Evolutionary conservation across 2,329 filamentous ascomycete genomes (phyloP).

Genomic region (Verticillium nubilum): DNA sequence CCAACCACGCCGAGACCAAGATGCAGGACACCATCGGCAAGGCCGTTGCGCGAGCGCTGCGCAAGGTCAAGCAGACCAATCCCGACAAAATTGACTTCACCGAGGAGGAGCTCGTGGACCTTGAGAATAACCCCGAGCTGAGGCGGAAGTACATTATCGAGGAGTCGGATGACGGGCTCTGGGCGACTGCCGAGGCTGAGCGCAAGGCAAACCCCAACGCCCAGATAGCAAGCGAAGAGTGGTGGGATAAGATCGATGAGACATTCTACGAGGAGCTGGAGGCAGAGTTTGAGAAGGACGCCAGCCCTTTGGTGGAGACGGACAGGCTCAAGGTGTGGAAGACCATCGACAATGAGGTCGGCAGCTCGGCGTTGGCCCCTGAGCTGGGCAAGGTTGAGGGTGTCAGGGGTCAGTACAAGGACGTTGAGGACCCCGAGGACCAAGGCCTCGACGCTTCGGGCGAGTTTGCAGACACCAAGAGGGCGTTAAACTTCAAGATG

Average conservation of each 20-base stretch:
- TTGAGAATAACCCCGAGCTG: slow-evolving; percentile 32
- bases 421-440: slow-evolving; percentile 42
- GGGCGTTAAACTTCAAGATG: slow-evolving; percentile 48
- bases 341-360: slow-evolving; percentile 19
- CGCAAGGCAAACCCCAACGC: slow-evolving; percentile 10
- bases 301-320: slow-evolving; percentile 20
- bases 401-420: slow-evolving; percentile 45
- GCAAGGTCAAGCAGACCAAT: slow-evolving; percentile 33
- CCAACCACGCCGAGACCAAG: slow-evolving; percentile 34
- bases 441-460: slow-evolving; percentile 45
- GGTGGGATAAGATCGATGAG: slow-evolving; percentile 14
- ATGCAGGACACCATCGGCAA: slow-evolving; percentile 35
- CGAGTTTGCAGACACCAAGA: slow-evolving; percentile 46
- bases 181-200: not conserved
- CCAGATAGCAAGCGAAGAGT: slow-evolving; percentile 5
- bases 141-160: slow-evolving; percentile 29
- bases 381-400: slow-evolving; percentile 48
- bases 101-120: slow-evolving; percentile 39
- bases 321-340: slow-evolving; percentile 26
- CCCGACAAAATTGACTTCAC: slow-evolving; percentile 51
- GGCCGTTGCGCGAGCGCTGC: slow-evolving; percentile 35
- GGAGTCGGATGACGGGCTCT: slow-evolving; percentile 4
- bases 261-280: slow-evolving; percentile 18
- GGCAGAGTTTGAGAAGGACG: slow-evolving; percentile 15
- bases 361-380: slow-evolving; percentile 40